Base-by-base conservation (phyloP, 805 yeast genomes). In the Candida nonsorbophila region DNA sequence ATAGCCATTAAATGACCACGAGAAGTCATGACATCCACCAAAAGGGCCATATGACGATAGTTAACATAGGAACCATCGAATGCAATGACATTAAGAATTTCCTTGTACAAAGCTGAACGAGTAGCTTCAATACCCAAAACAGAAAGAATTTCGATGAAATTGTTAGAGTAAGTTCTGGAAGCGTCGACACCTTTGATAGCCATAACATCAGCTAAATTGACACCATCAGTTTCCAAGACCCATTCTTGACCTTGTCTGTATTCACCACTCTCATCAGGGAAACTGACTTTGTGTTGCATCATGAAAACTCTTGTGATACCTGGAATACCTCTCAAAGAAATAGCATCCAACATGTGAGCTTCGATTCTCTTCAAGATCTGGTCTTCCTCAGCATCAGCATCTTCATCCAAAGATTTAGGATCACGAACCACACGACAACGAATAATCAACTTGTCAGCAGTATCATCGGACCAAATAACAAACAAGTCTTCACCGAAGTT, bases 1-100 rank as follows among this genome's bases (percentile, higher is more conserved):
- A 92, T 88, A 22, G 99, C 97, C 84, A 94, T 90, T 59, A 92
- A 71, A 53, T 90, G 95, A 51, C 99, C 99, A 53, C 95, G 81
- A 22, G 95, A 84, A 2, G 99, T 92, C 99, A 92, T 92, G 21
- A 88, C 94, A 67, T 92, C 99, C 35, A 92, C 97, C 48, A 92
- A 72, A 47, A 92, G 68, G 4, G 99, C 97, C 92, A 92, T 82
- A 52, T 92, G 99, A 65, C 99, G 81, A 65, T 92, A 92, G 62
- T 92, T 92, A 38, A 92, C 99, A 51, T 92, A 92, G 21, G 98
- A 88, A 84, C 98, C 99, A 73, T 92, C 99, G 50, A 94, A 92
- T 3, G 97, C 96, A 73, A 92, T 87, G 47, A 92, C 99, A 52
- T 92, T 92, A 62, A 84, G 77, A 49, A 92, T 87, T 67, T 92